Percentiles rank a stretch among this genome's conserved stretches.
phyloP scores from a whole-genome alignment of 192 early-diverging fungal genomes.

The Dispira simplex region DNA sequence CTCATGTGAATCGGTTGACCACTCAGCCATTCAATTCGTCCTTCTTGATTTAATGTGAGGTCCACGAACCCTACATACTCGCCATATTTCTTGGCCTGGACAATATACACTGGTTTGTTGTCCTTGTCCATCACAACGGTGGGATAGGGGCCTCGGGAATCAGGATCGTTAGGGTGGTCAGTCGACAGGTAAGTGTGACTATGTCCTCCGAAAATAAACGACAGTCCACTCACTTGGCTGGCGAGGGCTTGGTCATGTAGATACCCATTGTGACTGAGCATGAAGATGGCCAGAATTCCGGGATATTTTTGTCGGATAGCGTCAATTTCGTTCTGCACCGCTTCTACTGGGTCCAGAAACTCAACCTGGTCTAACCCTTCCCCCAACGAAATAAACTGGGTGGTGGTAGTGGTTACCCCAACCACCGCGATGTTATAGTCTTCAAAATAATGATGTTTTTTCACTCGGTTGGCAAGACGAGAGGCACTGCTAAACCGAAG shows the following conservation, averaged over 20 bases:
- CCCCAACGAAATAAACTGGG: slow-evolving; percentile 36
- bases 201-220: slow-evolving; percentile 58
- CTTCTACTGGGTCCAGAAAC: slow-evolving; percentile 38
- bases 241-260: slow-evolving; percentile 44
- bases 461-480: slow-evolving; percentile 27
- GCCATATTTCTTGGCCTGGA: slow-evolving; percentile 51
- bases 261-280: slow-evolving; percentile 57
- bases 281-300: slow-evolving; percentile 28
- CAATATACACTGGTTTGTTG: slow-evolving; percentile 45
- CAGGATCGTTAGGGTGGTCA: slow-evolving; percentile 22
- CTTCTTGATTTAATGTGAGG: slow-evolving; percentile 37
- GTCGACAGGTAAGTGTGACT: slow-evolving; percentile 51
- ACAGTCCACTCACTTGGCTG: slow-evolving; percentile 31
- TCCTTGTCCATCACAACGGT: slow-evolving; percentile 41
- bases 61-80: slow-evolving; percentile 48
- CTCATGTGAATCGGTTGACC: slow-evolving; percentile 43
- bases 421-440: slow-evolving; percentile 47
- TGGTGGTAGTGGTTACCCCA: slow-evolving; percentile 45
- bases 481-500: slow-evolving; percentile 31
- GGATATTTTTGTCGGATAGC: slow-evolving; percentile 37
- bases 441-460: slow-evolving; percentile 45
- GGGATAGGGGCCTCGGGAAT: slow-evolving; percentile 46
- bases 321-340: slow-evolving; percentile 47
- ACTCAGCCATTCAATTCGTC: slow-evolving; percentile 30
- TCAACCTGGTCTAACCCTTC: slow-evolving; percentile 18